Evolutionary conservation across 2,329 filamentous ascomycete genomes (phyloP).

Genomic region (Didymellaceae sp.): DNA sequence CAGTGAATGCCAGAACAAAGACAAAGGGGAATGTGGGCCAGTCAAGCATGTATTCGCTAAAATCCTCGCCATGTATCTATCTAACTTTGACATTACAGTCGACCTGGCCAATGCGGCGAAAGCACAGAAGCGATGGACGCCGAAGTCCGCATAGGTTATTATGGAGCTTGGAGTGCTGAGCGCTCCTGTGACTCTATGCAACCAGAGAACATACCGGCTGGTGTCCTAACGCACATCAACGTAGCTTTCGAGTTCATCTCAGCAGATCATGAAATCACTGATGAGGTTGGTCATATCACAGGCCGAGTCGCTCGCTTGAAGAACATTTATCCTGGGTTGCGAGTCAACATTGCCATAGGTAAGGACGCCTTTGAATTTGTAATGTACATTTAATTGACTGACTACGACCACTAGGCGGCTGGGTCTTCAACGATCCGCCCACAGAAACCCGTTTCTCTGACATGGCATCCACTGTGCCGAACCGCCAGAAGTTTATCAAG

Average conservation of each 20-base stretch:
- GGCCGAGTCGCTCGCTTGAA: not conserved
- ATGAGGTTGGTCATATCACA: not conserved
- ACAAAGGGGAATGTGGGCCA: not conserved
- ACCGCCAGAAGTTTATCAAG: not conserved
- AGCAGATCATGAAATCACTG: not conserved
- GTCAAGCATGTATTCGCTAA: too few relatives aligned
- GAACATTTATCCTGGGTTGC: not conserved
- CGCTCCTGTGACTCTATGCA: not conserved
- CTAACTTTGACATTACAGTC: not conserved
- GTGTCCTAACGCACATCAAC: not conserved
- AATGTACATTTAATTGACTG: not conserved
- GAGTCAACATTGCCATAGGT: not conserved
- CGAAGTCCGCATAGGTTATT: not conserved
- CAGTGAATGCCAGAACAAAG: not conserved
- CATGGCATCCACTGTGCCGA: not conserved
- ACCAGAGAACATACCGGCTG: not conserved
- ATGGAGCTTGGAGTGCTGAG: not conserved
- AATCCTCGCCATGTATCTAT: too few relatives aligned
- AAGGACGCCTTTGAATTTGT: too few relatives aligned
- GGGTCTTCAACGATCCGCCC: not conserved
- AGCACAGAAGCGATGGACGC: not conserved
- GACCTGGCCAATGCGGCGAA: not conserved
- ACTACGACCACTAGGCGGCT: not conserved
- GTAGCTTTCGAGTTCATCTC: not conserved
- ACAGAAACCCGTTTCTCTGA: not conserved